Base-by-base conservation (phyloP, 2,329 filamentous ascomycete genomes). In the Trichophyton benhamiae region DNA sequence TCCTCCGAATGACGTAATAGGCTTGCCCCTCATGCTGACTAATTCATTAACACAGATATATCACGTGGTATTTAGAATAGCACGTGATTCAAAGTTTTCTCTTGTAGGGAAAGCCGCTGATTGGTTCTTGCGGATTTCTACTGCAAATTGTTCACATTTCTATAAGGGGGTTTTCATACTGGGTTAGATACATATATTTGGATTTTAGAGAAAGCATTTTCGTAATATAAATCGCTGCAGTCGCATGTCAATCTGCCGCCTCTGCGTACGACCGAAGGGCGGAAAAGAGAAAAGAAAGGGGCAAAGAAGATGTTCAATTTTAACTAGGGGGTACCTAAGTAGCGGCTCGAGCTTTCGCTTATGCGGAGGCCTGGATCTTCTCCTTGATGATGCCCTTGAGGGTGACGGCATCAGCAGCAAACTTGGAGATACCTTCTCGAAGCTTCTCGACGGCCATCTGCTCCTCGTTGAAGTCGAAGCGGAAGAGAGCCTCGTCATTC, bases 401-500 rank as follows among this genome's bases (percentile, higher is more conserved):
- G 63, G 90, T 95, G 68, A 91, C 80, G 68, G 94, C 91, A 73
- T 99, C 94, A 69, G 94, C 94, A 63, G 94, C 92, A 73, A 99
- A 99, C 82, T 96, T 96, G 83, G 89, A 95, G 83, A 99, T 99
- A 79, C 94, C 94, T 81, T 99, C 94, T 65, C 91, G 89, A 70
- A 99, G 86, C 88, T 99, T 99, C 87, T 97, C 91, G 68, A 95
- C 90, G 66, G 89, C 94, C 94, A 99, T 99, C 77, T 92, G 88
- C 74, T 99, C 91, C 84, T 99, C 94, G 84, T 99, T 99, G 86
- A 99, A 96, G 79, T 91, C 88, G 82, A 96, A 99, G 77, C 94
- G 91, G 91, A 97, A 99, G 58, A 78, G 73, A 60, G 91, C 72
- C 84, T 99, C 94, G 78, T 94, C 82, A 74, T 87, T 84, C 78